These are phyloP conservation scores for Eutrema yunnanense DNA, from an alignment of 345 rosid genomes.

Conservation along the genomic window DNA sequence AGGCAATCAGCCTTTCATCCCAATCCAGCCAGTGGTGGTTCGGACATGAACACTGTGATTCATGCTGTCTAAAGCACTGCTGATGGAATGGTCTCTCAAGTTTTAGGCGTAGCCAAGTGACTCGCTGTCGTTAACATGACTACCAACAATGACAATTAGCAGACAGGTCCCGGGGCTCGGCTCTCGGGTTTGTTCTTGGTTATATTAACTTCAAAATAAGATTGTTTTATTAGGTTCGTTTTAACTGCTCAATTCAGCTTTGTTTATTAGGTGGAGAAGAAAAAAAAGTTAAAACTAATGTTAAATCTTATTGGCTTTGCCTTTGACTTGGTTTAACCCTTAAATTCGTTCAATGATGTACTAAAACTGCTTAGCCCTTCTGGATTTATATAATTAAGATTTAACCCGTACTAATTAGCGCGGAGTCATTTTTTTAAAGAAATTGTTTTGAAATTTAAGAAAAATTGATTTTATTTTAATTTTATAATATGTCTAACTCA, in stretches of 20 bases:
- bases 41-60: conserved; percentile 48
- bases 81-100: neutral
- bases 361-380: neutral
- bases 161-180: neutral
- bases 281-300: neutral
- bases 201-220: conserved; percentile 5
- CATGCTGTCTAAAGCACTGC: conserved; percentile 42
- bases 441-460: no score
- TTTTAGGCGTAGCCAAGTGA: conserved; percentile 9
- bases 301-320: neutral
- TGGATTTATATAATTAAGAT: no score
- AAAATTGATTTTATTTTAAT: no score
- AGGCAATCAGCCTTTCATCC: conserved; percentile 92
- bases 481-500: no score
- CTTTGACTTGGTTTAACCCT: neutral
- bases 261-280: neutral
- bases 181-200: conserved; percentile 2
- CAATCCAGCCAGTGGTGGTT: conserved; percentile 46
- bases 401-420: no score
- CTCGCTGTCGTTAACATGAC: conserved; percentile 6
- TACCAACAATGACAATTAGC: neutral
- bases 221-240: conserved; percentile 10
- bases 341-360: neutral
- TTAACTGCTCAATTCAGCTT: conserved; percentile 9
- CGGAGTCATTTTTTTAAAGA: no score